These are phyloP conservation scores for Erodium texanum DNA, from an alignment of 441 rosid genomes.

Conservation along the genomic window DNA sequence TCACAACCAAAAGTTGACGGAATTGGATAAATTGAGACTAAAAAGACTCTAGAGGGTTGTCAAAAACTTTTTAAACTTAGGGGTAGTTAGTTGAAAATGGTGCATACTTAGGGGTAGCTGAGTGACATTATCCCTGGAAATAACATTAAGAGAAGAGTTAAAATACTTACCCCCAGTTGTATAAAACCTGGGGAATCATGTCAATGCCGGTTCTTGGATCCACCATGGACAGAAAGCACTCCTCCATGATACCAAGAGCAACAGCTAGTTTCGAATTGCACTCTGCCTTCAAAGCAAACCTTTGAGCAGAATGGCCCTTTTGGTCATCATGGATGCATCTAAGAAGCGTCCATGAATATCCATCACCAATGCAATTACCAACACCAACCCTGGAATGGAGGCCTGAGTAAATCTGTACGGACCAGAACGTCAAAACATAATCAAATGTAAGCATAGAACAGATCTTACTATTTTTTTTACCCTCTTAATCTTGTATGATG, in stretches of 20 bases:
- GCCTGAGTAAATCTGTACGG: conserved; percentile 58
- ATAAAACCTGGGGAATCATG: conserved; percentile 88
- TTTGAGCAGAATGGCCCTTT: conserved; percentile 62
- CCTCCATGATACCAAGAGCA: conserved; percentile 89
- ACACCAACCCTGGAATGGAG: conserved; percentile 73
- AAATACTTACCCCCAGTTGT: conserved; percentile 86
- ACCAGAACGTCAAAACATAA: conserved; percentile 19
- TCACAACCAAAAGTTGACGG: too few relatives aligned
- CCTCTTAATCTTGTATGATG: background rate
- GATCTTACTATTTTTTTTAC: background rate
- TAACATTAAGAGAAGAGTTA: too few relatives aligned
- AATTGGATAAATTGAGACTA: too few relatives aligned
- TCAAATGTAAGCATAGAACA: conserved; percentile 3
- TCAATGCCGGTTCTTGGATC: conserved; percentile 93
- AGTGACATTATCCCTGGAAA: too few relatives aligned
- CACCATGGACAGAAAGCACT: conserved; percentile 88
- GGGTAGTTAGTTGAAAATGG: too few relatives aligned
- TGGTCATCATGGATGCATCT: conserved; percentile 81
- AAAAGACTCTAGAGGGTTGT: too few relatives aligned
- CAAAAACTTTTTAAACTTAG: too few relatives aligned
- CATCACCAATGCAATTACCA: conserved; percentile 39
- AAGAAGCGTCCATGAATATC: conserved; percentile 79
- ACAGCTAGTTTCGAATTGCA: conserved; percentile 93
- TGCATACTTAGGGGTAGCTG: too few relatives aligned
- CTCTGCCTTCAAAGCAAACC: conserved; percentile 78